phyloP scores from a whole-genome alignment of 768 basidiomycete species.

The Rhizopogon rudus region DNA sequence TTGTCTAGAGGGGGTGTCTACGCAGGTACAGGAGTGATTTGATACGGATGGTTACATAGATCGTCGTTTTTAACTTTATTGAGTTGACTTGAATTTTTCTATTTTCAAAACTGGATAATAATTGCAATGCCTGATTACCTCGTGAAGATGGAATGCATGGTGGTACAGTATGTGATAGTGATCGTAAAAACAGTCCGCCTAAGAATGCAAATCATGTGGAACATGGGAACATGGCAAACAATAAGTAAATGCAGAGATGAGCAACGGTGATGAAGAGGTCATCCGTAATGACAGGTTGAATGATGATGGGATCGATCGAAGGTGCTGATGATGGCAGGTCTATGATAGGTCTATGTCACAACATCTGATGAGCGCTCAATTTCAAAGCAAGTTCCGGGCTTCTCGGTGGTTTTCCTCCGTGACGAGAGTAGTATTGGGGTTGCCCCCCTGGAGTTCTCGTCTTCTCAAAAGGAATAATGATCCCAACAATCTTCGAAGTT shows the following conservation, averaged over 20 bases:
- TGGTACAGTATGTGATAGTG: neutral
- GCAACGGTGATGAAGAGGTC: neutral
- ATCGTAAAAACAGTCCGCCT: neutral
- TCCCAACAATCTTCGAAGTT: slow-evolving; percentile 48
- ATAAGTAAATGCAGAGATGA: neutral
- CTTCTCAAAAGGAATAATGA: slow-evolving; percentile 62
- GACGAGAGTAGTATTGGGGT: neutral
- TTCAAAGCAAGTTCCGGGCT: neutral
- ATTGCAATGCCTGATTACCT: neutral
- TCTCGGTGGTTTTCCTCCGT: neutral
- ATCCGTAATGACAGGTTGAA: neutral
- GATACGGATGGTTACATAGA: neutral
- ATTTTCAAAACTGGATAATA: too few species aligned
- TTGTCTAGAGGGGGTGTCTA: slow-evolving; percentile 23
- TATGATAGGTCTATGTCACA: neutral
- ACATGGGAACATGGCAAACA: neutral
- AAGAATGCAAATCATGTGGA: neutral
- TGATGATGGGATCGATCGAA: neutral
- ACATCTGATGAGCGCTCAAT: neutral
- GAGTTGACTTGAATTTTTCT: neutral
- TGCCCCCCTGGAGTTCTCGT: slow-evolving; percentile 20
- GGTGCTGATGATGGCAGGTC: neutral
- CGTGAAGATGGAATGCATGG: neutral
- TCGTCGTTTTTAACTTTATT: too few species aligned
- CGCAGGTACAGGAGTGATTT: slow-evolving; percentile 13